A percentile compares a stretch with the other conserved stretches of the same genome.
These are phyloP conservation scores for Quercus rubra DNA, from an alignment of 306 rosid species.

Conservation along the genomic window DNA sequence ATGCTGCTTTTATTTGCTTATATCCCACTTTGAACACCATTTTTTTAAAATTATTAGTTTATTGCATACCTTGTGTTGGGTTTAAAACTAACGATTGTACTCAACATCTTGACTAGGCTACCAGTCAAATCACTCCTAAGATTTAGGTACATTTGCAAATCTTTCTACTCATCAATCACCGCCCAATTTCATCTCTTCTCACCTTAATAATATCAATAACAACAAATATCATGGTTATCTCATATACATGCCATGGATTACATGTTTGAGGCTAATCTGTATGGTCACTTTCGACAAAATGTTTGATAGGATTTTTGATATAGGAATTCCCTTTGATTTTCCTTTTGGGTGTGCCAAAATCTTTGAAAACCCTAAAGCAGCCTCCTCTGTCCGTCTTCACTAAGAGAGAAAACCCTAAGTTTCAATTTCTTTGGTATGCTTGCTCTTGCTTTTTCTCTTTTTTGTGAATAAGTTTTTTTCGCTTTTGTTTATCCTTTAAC, in stretches of 20 bases:
- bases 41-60: too few relatives aligned
- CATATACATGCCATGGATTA: background rate
- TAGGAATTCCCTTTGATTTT: background rate
- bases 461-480: too few relatives aligned
- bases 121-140: background rate
- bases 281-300: background rate
- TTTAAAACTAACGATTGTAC: background rate
- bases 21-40: too few relatives aligned
- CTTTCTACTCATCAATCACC: background rate
- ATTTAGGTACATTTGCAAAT: background rate
- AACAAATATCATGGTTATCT: background rate
- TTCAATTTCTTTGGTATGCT: too few relatives aligned
- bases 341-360: too few relatives aligned
- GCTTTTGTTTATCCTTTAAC: too few relatives aligned
- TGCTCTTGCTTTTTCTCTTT: too few relatives aligned
- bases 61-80: too few relatives aligned
- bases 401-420: too few relatives aligned
- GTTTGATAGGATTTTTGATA: background rate
- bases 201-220: background rate
- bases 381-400: too few relatives aligned
- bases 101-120: background rate
- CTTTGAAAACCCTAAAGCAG: too few relatives aligned
- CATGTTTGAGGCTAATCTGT: background rate
- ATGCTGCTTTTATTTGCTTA: too few relatives aligned
- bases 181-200: background rate